These are phyloP conservation scores for Leccinum broughii DNA, from an alignment of 768 basidiomycete species.

Conservation along the genomic window DNA sequence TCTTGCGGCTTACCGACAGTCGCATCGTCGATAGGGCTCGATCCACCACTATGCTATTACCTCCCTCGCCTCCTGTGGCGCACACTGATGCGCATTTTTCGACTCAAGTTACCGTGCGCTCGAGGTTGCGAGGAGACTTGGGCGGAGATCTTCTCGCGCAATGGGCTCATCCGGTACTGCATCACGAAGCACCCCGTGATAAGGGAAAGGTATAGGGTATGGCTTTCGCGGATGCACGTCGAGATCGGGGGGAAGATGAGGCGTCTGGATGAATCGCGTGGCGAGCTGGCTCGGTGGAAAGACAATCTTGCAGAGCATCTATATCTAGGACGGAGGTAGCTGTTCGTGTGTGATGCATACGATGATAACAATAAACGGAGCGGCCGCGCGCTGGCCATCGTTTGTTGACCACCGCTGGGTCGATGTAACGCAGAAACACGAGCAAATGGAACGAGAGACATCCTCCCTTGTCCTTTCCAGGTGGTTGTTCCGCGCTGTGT, in stretches of 20 bases:
- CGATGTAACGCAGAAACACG: too few species aligned
- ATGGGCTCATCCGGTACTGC: conserved; percentile 52
- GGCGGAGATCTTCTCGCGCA: conserved; percentile 44
- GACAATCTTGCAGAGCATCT: conserved; percentile 7
- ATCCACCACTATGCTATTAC: conserved; percentile 61
- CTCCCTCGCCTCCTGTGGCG: conserved; percentile 57
- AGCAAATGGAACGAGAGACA: too few species aligned
- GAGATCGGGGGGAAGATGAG: conserved; percentile 42
- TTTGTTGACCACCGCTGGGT: too few species aligned
- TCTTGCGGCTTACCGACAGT: background rate
- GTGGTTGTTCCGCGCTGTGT: too few species aligned
- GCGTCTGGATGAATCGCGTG: conserved; percentile 53
- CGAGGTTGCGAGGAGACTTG: conserved; percentile 49
- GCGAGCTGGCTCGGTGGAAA: conserved; percentile 44
- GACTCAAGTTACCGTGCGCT: conserved; percentile 42
- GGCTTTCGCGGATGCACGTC: conserved; percentile 23
- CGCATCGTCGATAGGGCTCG: conserved; percentile 51
- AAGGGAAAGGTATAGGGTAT: conserved; percentile 19
- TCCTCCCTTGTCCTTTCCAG: too few species aligned
- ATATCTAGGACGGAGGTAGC: conserved; percentile 9
- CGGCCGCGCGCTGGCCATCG: too few species aligned
- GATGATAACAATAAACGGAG: too few species aligned
- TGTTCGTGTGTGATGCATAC: background rate
- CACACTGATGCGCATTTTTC: conserved; percentile 49
- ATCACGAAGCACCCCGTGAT: conserved; percentile 39